phyloP scores from a whole-genome alignment of 768 basidiomycete genomes.

The Cystobasidium tubakii region DNA sequence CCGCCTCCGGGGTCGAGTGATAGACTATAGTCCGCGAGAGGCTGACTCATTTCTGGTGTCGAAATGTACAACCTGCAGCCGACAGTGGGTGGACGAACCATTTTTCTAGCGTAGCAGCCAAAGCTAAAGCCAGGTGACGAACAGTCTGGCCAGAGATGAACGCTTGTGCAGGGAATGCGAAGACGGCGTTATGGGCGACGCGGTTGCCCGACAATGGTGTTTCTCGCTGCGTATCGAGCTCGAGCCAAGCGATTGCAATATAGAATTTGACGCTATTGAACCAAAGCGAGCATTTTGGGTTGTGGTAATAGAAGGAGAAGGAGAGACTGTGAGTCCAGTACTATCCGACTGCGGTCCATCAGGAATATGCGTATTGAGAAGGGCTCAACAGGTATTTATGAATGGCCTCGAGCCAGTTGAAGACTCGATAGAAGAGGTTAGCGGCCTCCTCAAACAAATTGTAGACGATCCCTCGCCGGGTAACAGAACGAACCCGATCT shows the following conservation, averaged over 20 bases:
- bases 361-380: background rate
- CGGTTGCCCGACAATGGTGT: constrained; percentile 1
- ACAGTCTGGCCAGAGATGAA: background rate
- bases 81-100: background rate
- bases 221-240: constrained; percentile 20
- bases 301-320: constrained; percentile 14
- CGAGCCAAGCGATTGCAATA: constrained; percentile 5
- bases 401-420: constrained; percentile 17
- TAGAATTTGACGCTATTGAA: background rate
- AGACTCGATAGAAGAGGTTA: background rate
- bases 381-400: constrained; percentile 11
- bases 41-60: background rate
- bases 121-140: background rate
- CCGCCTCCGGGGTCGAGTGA: background rate
- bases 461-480: background rate
- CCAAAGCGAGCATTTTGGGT: background rate
- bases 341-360: background rate
- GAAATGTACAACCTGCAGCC: background rate
- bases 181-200: background rate
- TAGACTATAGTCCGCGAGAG: background rate
- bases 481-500: constrained; percentile 9
- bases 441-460: background rate
- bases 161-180: background rate
- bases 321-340: background rate
- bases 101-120: no score